Evolutionary conservation across 2,329 filamentous ascomycete species (phyloP).

Genomic region (Aspergillus phoenicis): DNA sequence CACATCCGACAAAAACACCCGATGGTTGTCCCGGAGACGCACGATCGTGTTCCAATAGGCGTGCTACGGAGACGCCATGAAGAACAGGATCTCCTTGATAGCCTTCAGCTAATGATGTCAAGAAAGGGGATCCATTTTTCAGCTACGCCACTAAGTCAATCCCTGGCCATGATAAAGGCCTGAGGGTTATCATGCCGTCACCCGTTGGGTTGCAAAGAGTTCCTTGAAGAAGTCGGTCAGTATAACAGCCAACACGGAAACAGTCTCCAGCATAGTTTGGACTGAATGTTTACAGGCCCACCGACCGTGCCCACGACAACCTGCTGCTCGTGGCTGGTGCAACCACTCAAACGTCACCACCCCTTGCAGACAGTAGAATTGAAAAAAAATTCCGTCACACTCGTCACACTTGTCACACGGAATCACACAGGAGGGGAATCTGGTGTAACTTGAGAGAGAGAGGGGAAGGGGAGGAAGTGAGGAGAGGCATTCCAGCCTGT

Average conservation of each 20-base stretch:
- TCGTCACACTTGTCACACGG: too few relatives aligned
- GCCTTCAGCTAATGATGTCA: slow-evolving; percentile 7
- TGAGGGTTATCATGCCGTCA: neutral
- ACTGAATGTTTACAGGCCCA: neutral
- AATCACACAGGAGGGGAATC: neutral
- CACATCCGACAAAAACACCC: slow-evolving; percentile 26
- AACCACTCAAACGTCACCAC: neutral
- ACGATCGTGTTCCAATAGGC: slow-evolving; percentile 9
- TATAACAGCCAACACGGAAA: too few relatives aligned
- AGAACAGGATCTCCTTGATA: slow-evolving; percentile 5
- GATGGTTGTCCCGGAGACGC: slow-evolving; percentile 24
- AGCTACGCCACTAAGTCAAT: slow-evolving; percentile 6
- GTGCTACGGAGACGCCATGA: neutral
- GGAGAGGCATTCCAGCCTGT: neutral
- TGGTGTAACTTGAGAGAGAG: neutral
- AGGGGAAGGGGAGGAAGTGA: neutral
- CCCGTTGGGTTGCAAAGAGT: neutral
- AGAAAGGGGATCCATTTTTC: neutral
- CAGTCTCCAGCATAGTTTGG: too few relatives aligned
- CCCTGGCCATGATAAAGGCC: neutral
- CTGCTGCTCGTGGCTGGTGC: slow-evolving; percentile 9
- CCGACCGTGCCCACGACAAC: neutral
- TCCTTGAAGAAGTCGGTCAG: too few relatives aligned
- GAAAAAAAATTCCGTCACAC: neutral
- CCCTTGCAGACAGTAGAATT: neutral